phyloP scores from a whole-genome alignment of 768 basidiomycete genomes.

The Dacryopinax primogenitus region DNA sequence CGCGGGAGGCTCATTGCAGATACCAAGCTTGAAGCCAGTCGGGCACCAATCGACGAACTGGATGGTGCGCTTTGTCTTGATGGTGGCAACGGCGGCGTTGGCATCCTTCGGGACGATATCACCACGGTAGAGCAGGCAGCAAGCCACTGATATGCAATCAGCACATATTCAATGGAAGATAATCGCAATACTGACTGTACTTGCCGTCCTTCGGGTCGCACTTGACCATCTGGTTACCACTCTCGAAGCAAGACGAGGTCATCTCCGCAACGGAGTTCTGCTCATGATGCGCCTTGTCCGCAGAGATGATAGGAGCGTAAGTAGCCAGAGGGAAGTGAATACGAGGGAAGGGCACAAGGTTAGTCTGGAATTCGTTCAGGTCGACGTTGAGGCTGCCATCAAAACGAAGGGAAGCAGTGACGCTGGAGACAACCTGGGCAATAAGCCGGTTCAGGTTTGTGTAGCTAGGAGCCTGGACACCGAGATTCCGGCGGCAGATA shows the following conservation, averaged over 20 bases:
- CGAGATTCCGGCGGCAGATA: conserved; percentile 94
- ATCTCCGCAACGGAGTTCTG: conserved; percentile 96
- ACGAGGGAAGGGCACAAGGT: conserved; percentile 94
- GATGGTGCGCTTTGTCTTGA: conserved; percentile 97
- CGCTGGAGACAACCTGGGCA: conserved; percentile 95
- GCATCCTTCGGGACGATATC: conserved; percentile 96
- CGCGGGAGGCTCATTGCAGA: conserved; percentile 93
- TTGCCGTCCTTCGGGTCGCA: conserved; percentile 97
- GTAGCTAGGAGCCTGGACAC: conserved; percentile 75
- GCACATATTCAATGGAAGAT: not conserved
- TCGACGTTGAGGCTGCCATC: conserved; percentile 97
- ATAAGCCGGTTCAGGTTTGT: conserved; percentile 91
- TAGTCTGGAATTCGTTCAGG: conserved; percentile 96
- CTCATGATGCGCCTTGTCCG: conserved; percentile 88
- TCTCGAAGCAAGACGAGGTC: conserved; percentile 97
- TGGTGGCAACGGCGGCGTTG: conserved; percentile 77
- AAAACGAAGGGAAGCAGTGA: conserved; percentile 94
- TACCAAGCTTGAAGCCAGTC: conserved; percentile 91
- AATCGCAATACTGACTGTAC: conserved; percentile 59
- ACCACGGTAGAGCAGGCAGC: conserved; percentile 83
- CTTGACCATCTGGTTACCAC: conserved; percentile 91
- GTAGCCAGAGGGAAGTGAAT: conserved; percentile 98
- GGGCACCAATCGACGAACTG: conserved; percentile 98
- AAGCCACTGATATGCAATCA: conserved; percentile 52
- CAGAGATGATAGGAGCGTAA: conserved; percentile 84